Percentiles rank a stretch among this genome's conserved stretches.
These are phyloP conservation scores for Ophioceras dolichostomum DNA, from an alignment of 2,329 filamentous ascomycete species.

Conservation along the genomic window DNA sequence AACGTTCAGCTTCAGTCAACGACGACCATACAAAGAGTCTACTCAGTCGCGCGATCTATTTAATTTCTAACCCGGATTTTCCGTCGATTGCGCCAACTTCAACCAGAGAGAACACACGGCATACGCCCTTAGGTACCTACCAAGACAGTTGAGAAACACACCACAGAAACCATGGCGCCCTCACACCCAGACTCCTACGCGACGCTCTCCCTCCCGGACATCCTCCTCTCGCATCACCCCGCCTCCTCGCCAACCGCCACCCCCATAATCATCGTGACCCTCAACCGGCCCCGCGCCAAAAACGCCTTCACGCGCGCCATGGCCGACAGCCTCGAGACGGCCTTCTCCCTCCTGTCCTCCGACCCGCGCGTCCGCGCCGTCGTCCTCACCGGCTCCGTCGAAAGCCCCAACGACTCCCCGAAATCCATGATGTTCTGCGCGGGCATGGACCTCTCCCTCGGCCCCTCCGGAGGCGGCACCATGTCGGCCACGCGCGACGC, in stretches of 20 bases:
- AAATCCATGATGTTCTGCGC: constrained; percentile 42
- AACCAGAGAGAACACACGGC: too few relatives aligned
- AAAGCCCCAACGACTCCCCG: too few relatives aligned
- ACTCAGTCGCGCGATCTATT: too few relatives aligned
- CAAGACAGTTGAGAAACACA: too few relatives aligned
- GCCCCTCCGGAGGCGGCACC: constrained; percentile 12
- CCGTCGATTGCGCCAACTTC: too few relatives aligned
- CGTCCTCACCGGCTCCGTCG: constrained; percentile 42
- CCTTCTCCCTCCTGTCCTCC: constrained; percentile 34
- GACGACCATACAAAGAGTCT: too few relatives aligned
- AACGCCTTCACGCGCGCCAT: constrained; percentile 60
- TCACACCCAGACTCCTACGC: too few relatives aligned
- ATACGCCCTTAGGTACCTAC: too few relatives aligned
- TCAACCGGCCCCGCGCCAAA: constrained; percentile 51
- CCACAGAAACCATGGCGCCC: too few relatives aligned
- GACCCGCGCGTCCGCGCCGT: constrained; percentile 43
- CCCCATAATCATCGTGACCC: constrained; percentile 47
- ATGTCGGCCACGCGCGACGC: constrained; percentile 11
- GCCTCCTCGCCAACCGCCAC: constrained; percentile 39
- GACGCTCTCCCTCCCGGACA: constrained; percentile 25
- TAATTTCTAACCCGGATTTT: too few relatives aligned
- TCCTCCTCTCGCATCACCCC: constrained; percentile 37
- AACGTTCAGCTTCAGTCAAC: too few relatives aligned
- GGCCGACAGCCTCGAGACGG: constrained; percentile 45
- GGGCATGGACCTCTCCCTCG: constrained; percentile 37